A percentile compares a stretch with the other conserved stretches of the same genome.
These are phyloP conservation scores for Extremus antarcticus DNA, from an alignment of 495 filamentous ascomycete genomes.

Conservation along the genomic window DNA sequence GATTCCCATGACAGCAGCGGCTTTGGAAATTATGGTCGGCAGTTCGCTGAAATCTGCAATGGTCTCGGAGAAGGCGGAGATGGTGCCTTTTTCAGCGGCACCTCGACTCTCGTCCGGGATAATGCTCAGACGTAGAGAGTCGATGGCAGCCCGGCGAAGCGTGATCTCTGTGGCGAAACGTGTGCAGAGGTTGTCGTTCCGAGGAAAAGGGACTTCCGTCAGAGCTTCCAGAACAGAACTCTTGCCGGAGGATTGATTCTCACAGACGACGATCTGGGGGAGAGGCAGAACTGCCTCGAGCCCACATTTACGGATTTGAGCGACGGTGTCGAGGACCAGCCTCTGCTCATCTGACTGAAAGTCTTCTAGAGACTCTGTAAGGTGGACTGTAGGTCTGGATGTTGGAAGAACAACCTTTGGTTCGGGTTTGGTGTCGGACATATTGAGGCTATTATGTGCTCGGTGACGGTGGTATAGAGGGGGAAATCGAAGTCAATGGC, in stretches of 20 bases:
- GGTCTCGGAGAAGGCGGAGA: slow-evolving; percentile 23
- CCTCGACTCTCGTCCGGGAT: slow-evolving; percentile 25
- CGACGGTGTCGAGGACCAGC: slow-evolving; percentile 45
- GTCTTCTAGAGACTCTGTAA: slow-evolving; percentile 21
- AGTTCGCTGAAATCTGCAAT: slow-evolving; percentile 27
- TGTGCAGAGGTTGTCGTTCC: slow-evolving; percentile 54
- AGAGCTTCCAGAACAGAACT: slow-evolving; percentile 67
- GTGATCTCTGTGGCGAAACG: slow-evolving; percentile 58
- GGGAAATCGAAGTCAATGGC: too few relatives aligned
- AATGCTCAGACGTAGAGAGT: slow-evolving; percentile 23
- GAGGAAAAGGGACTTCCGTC: slow-evolving; percentile 56
- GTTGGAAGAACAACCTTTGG: not conserved
- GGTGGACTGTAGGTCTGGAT: not conserved
- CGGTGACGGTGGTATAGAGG: too few relatives aligned
- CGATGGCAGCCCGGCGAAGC: slow-evolving; percentile 28
- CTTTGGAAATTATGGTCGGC: slow-evolving; percentile 25
- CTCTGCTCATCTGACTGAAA: slow-evolving; percentile 25
- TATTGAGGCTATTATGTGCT: too few relatives aligned
- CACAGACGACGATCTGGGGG: slow-evolving; percentile 65
- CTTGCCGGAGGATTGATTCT: slow-evolving; percentile 62
- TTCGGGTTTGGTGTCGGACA: not conserved
- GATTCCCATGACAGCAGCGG: slow-evolving; percentile 26
- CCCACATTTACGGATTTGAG: slow-evolving; percentile 44
- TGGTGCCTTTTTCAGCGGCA: slow-evolving; percentile 19
- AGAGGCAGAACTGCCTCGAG: slow-evolving; percentile 46